phyloP scores from a whole-genome alignment of 2,329 filamentous ascomycete species.

The Alternaria consortialis region DNA sequence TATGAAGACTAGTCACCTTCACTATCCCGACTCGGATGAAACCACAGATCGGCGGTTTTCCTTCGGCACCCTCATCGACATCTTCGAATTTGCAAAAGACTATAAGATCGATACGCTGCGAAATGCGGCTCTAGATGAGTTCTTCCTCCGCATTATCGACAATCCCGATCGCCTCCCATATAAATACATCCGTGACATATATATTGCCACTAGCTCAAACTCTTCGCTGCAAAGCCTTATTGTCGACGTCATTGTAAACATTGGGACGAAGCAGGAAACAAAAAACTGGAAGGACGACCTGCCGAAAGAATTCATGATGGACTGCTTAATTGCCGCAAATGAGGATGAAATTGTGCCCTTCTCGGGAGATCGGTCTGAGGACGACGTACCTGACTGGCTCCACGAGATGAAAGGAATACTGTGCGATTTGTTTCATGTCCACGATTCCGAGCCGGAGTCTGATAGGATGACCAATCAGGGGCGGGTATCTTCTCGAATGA shows the following conservation, averaged over 20 bases:
- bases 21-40: not conserved
- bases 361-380: not conserved
- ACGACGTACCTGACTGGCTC: not conserved
- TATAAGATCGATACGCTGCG: not conserved
- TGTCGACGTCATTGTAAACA: not conserved
- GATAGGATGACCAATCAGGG: not conserved
- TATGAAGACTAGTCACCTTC: not conserved
- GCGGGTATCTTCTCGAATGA: not conserved
- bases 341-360: not conserved
- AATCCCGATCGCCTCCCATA: not conserved
- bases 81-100: not conserved
- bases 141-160: conserved; percentile 1
- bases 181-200: not conserved
- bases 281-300: not conserved
- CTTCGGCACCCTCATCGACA: not conserved
- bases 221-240: not conserved
- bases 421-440: not conserved
- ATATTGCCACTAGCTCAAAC: not conserved
- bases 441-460: not conserved
- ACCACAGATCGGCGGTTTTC: not conserved
- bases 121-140: not conserved
- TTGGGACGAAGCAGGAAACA: not conserved
- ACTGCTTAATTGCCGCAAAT: not conserved
- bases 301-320: not conserved
- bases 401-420: not conserved